phyloP scores from a whole-genome alignment of 257 asterid genomes.

The Solanum neorickii region DNA sequence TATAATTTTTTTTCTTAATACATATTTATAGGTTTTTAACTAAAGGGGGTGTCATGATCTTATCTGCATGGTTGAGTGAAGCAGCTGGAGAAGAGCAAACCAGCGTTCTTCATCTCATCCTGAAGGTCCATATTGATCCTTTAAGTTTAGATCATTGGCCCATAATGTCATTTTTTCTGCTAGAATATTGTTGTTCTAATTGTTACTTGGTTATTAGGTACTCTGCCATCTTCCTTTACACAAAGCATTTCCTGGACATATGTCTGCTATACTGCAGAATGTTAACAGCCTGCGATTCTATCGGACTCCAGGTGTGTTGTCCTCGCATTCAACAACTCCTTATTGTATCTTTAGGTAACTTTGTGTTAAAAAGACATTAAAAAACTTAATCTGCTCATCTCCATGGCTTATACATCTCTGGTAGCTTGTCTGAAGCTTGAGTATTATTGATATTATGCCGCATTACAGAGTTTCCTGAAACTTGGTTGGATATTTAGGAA shows the following conservation, averaged over 20 bases:
- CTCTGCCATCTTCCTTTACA: constrained; percentile 78
- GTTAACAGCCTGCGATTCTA: constrained; percentile 84
- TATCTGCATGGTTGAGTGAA: constrained; percentile 92
- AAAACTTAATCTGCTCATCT: not conserved
- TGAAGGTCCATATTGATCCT: constrained; percentile 40
- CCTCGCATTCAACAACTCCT: constrained; percentile 9
- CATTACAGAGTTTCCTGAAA: not conserved
- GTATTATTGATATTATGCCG: not conserved
- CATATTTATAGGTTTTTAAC: constrained; percentile 56
- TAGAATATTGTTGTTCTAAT: constrained; percentile 2
- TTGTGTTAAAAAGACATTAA: not conserved
- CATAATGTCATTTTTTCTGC: not conserved
- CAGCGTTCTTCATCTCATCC: constrained; percentile 52
- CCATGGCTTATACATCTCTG: not conserved
- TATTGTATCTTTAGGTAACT: not conserved
- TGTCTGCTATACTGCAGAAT: constrained; percentile 93
- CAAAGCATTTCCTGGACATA: constrained; percentile 79
- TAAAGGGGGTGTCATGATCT: constrained; percentile 82
- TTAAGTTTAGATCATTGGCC: not conserved
- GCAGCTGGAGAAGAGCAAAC: constrained; percentile 93
- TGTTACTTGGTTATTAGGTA: constrained; percentile 36
- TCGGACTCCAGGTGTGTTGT: constrained; percentile 76
- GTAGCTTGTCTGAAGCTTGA: not conserved
- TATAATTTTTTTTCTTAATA: constrained; percentile 3
- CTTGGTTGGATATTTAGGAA: not conserved